Percentiles rank a stretch among this genome's conserved stretches.
Conservation (phyloP, 331 rosid species). For the Malus hybrid region DNA sequence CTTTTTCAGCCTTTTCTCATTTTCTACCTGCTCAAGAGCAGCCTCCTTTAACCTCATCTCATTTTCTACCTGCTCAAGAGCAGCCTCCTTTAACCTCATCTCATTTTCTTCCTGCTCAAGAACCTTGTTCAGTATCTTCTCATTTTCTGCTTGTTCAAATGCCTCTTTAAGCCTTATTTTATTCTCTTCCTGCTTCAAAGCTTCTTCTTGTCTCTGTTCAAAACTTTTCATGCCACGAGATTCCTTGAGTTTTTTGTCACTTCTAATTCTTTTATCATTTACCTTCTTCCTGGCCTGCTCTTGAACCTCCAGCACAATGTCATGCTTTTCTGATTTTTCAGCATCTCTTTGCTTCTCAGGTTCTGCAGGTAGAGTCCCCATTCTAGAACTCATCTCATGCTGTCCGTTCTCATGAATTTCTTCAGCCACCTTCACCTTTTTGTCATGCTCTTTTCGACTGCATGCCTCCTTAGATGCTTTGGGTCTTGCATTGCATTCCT, state of each 20-base stretch:
- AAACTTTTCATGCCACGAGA: conserved; percentile 25
- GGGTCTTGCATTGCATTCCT: conserved; percentile 30
- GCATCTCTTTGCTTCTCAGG: conserved; percentile 30
- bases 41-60: conserved; percentile 30
- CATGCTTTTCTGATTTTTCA: conserved; percentile 25
- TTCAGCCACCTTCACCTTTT: conserved; percentile 30
- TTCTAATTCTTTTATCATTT: conserved; percentile 25
- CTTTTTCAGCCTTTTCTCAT: conserved; percentile 30
- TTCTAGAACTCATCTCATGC: conserved; percentile 29
- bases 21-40: conserved; percentile 27
- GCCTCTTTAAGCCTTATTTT: conserved; percentile 7
- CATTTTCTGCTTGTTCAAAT: conserved; percentile 13
- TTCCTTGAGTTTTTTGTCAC: conserved; percentile 29
- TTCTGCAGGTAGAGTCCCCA: conserved; percentile 25
- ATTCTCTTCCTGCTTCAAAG: conserved; percentile 11
- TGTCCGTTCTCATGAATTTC: conserved; percentile 27
- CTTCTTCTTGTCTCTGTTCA: conserved; percentile 25
- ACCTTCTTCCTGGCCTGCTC: conserved; percentile 33
- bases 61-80: conserved; percentile 28
- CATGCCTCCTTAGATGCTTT: conserved; percentile 28
- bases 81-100: conserved; percentile 23
- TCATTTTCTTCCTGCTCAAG: conserved; percentile 26
- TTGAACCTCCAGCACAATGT: conserved; percentile 22
- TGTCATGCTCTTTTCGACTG: conserved; percentile 36
- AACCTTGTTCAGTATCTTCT: conserved; percentile 2